A percentile compares a stretch with the other conserved stretches of the same genome.
Conservation (phyloP, 2,329 filamentous ascomycete species). For the Alternaria alternata region DNA sequence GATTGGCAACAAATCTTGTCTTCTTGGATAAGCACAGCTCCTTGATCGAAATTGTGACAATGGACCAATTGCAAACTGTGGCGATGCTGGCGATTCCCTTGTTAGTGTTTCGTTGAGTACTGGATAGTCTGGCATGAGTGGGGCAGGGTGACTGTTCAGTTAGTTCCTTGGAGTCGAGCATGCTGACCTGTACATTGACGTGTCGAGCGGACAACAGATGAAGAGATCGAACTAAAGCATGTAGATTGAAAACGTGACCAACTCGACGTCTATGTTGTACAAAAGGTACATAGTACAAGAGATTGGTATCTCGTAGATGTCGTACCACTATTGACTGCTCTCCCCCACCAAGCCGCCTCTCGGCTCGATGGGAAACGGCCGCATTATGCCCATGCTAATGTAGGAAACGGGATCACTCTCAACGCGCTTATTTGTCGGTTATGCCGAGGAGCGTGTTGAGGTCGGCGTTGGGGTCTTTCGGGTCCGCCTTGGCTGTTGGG, state of each 20-base stretch:
- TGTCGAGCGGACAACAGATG: neutral
- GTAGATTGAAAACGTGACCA: slow-evolving; percentile 48
- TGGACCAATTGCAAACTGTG: neutral
- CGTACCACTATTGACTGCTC: slow-evolving; percentile 30
- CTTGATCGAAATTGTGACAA: neutral
- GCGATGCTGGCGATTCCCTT: neutral
- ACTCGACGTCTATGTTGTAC: slow-evolving; percentile 52
- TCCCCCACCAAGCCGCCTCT: slow-evolving; percentile 22
- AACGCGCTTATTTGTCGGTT: slow-evolving; percentile 44
- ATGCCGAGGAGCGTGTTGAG: slow-evolving; percentile 71
- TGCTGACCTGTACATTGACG: neutral
- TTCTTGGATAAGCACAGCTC: neutral
- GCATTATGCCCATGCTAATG: slow-evolving; percentile 36
- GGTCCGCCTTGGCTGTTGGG: slow-evolving; percentile 66
- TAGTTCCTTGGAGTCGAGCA: neutral
- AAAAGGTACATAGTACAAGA: slow-evolving; percentile 53
- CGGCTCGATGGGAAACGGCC: slow-evolving; percentile 18
- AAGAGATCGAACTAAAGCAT: slow-evolving; percentile 30
- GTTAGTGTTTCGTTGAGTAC: neutral
- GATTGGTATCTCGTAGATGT: slow-evolving; percentile 33
- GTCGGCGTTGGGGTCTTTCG: slow-evolving; percentile 89
- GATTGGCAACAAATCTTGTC: slow-evolving; percentile 7
- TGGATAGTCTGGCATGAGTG: neutral
- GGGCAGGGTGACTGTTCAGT: neutral
- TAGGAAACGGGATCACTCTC: slow-evolving; percentile 20